Evolutionary conservation across 2,329 filamentous ascomycete genomes (phyloP).

Genomic region (Westerdykella ornata): DNA sequence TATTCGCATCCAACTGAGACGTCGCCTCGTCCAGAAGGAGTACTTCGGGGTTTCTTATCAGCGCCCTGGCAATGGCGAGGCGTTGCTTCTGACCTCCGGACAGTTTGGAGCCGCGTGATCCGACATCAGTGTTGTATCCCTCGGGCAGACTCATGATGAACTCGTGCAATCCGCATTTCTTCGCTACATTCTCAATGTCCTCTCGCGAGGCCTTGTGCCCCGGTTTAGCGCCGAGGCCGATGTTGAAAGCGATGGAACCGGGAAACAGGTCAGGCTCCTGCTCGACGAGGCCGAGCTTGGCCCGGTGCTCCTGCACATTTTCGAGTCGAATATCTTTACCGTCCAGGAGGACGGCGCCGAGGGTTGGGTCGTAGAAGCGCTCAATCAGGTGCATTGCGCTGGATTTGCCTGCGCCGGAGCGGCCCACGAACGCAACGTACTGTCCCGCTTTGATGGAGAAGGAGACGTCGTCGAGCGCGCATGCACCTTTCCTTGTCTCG

Average conservation of each 20-base stretch:
- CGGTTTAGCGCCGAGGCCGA: slow-evolving; percentile 36
- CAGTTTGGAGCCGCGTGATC: slow-evolving; percentile 39
- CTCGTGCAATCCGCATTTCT: slow-evolving; percentile 42
- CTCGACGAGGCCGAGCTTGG: slow-evolving; percentile 39
- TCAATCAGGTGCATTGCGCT: slow-evolving; percentile 44
- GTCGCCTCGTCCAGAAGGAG: slow-evolving; percentile 45
- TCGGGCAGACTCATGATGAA: slow-evolving; percentile 44
- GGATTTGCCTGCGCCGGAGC: slow-evolving; percentile 43
- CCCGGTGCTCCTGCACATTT: slow-evolving; percentile 34
- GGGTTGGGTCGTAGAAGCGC: slow-evolving; percentile 40
- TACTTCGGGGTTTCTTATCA: slow-evolving; percentile 43
- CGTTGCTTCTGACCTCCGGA: slow-evolving; percentile 44
- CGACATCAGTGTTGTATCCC: slow-evolving; percentile 43
- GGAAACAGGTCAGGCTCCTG: slow-evolving; percentile 44
- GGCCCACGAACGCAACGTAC: slow-evolving; percentile 40
- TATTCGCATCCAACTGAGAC: slow-evolving; percentile 43
- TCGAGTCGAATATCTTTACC: slow-evolving; percentile 38
- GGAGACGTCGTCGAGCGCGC: slow-evolving; percentile 35
- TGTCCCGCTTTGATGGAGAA: slow-evolving; percentile 36
- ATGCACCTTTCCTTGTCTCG: slow-evolving; percentile 23
- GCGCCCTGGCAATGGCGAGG: slow-evolving; percentile 42
- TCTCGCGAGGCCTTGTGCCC: slow-evolving; percentile 18
- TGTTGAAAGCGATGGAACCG: slow-evolving; percentile 41
- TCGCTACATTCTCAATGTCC: slow-evolving; percentile 33
- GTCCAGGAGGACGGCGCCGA: slow-evolving; percentile 38